phyloP scores from a whole-genome alignment of 441 rosid genomes.

The Euphorbia schlechtendalii region DNA sequence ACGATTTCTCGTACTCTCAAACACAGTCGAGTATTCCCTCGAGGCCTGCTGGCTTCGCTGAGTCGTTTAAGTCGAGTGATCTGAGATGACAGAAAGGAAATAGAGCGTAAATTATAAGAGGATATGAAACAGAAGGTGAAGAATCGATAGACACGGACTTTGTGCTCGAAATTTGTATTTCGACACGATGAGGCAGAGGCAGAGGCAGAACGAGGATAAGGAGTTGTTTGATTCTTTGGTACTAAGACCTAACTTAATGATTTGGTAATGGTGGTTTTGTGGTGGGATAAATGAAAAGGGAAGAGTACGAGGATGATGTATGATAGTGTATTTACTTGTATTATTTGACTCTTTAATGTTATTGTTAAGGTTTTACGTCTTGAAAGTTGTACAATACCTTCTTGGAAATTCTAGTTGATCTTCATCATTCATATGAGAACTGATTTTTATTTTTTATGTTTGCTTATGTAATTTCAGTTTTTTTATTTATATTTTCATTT shows the following conservation, averaged over 20 bases:
- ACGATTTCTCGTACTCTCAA: slow-evolving; percentile 11
- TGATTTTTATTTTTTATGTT: not conserved
- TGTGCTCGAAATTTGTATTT: no score
- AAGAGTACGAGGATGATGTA: no score
- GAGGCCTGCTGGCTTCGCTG: slow-evolving; percentile 18
- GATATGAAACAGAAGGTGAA: no score
- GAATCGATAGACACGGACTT: not conserved
- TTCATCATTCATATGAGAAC: no score
- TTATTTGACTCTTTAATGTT: not conserved
- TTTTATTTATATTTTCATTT: not conserved
- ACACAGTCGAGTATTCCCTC: no score
- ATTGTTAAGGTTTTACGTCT: not conserved
- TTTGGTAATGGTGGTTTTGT: slow-evolving; percentile 7
- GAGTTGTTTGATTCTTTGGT: slow-evolving; percentile 3
- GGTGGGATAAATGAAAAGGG: no score
- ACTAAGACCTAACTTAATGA: not conserved
- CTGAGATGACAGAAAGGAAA: slow-evolving; percentile 10
- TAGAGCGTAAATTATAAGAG: no score
- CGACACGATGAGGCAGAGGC: no score
- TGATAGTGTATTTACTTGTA: not conserved
- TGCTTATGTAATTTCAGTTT: not conserved
- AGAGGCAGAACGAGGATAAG: not conserved
- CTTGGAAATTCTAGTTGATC: not conserved
- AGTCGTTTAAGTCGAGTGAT: slow-evolving; percentile 17
- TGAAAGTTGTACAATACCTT: not conserved